Conservation (phyloP, 2,329 filamentous ascomycete genomes). For the Colletotrichum theobromicola region DNA sequence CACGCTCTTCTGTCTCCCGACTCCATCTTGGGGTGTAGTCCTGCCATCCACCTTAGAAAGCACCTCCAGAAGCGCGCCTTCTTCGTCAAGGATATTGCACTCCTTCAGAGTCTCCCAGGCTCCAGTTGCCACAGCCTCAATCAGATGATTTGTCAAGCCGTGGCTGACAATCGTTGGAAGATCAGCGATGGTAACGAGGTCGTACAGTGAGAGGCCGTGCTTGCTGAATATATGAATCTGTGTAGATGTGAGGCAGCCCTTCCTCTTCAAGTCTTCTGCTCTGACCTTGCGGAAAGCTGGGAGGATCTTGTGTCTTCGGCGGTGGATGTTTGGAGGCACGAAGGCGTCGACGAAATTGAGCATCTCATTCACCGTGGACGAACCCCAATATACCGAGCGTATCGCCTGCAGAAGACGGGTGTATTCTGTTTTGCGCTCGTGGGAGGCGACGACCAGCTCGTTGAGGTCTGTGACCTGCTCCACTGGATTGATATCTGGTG, state of each 20-base stretch:
- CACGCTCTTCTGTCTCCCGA: background rate
- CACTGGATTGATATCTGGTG: background rate
- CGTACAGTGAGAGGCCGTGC: background rate
- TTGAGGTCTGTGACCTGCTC: background rate
- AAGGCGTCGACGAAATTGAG: background rate
- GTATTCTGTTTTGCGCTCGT: background rate
- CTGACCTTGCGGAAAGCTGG: slow-evolving; percentile 9
- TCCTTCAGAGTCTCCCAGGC: background rate
- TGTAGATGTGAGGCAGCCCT: background rate
- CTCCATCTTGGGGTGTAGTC: background rate
- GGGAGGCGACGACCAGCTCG: background rate
- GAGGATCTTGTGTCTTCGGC: background rate
- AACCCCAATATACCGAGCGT: slow-evolving; percentile 7
- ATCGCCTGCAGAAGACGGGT: slow-evolving; percentile 3
- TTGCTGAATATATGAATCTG: background rate
- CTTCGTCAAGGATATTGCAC: background rate
- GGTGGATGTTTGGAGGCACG: background rate
- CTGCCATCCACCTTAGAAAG: background rate
- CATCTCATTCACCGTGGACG: slow-evolving; percentile 1
- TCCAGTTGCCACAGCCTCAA: background rate
- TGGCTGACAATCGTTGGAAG: background rate
- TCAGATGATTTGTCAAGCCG: background rate
- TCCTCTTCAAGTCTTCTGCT: background rate
- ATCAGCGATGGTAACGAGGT: slow-evolving; percentile 2
- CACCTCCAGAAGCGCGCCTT: background rate